Evolutionary conservation across 148 eudicot species (phyloP), one percentile per base, ranked within the genome.

Genomic region (Cornus kousa): DNA sequence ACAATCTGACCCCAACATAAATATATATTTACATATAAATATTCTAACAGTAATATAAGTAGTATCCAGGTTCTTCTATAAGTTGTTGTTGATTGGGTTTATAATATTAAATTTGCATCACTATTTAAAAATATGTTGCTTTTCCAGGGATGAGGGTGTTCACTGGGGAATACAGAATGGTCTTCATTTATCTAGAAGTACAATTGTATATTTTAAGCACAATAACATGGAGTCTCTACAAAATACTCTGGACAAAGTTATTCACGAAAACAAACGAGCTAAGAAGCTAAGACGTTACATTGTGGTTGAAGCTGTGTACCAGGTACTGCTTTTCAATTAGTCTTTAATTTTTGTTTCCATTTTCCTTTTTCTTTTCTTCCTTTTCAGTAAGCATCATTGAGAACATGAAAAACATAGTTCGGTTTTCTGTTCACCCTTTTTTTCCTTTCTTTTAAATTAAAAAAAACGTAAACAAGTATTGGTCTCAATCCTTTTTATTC

Each of bases 151-250:
- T 80, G 99, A 97, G 76, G 99, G 98, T 77, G 99, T 96, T 69
- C 97, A 92, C 78, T 96, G 99, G 99, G 97, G 97, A 66, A 92
- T 96, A 77, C 99, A 97, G 80, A 97, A 94, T 83, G 99, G 99
- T 65, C 98, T 97, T 31, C 83, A 92, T 80, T 86, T 97, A 46
- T 97, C 99, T 11, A 89, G 99, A 87, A 97, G 99, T 84, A 93
- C 98, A 22, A 88, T 97, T 81, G 79, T 91, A 68, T 92, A 87
- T 83, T 97, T 92, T 80, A 91, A 97, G 90, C 99, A 97, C 86
- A 97, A 97, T 80, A 89, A 97, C 74, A 92, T 94, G 93, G 85
- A 81, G 78, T 93, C 97, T 57, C 86, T 97, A 66, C 85, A 80
- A 74, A 87, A 60, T 80, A 84, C 82, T 64, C 79, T 96, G 65